Conservation (phyloP, 2,329 filamentous ascomycete species). For the Colletotrichum neosansevieriae region DNA sequence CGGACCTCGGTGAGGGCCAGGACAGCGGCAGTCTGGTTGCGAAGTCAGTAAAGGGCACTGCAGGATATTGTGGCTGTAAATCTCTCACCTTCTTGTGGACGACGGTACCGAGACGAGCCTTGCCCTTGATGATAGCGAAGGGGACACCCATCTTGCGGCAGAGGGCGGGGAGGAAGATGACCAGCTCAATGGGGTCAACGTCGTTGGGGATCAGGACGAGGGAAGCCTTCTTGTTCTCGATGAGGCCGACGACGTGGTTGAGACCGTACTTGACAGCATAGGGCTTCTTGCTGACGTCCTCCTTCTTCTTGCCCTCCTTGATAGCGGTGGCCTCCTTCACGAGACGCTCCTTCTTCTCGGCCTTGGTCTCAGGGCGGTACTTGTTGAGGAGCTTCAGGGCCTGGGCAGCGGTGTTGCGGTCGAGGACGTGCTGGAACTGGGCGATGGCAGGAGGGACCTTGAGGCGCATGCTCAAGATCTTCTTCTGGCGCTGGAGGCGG, state of each 20-base stretch:
- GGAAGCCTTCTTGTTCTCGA: constrained; percentile 99
- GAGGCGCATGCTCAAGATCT: constrained; percentile 98
- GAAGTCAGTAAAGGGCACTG: too few relatives aligned
- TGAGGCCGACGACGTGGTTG: constrained; percentile 97
- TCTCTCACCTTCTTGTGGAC: constrained; percentile 94
- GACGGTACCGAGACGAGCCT: constrained; percentile 98
- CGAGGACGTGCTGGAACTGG: constrained; percentile 97
- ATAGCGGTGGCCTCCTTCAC: constrained; percentile 98
- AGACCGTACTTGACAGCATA: constrained; percentile 99
- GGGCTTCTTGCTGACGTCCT: constrained; percentile 99
- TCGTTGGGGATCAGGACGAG: constrained; percentile 99
- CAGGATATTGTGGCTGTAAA: neutral
- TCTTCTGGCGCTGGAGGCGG: constrained; percentile 91
- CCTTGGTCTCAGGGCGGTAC: constrained; percentile 99
- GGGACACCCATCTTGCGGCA: constrained; percentile 99
- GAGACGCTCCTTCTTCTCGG: constrained; percentile 99
- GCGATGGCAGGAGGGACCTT: constrained; percentile 98
- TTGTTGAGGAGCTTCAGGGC: constrained; percentile 99
- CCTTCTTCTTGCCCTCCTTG: constrained; percentile 99
- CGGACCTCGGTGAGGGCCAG: constrained; percentile 97
- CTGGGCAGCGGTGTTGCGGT: constrained; percentile 96
- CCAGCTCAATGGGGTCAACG: constrained; percentile 99
- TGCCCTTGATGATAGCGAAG: constrained; percentile 99
- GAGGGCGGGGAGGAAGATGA: constrained; percentile 98
- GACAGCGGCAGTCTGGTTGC: constrained; percentile 85